These are phyloP conservation scores for Geranium incanum DNA, from an alignment of 441 rosid species.

Conservation along the genomic window DNA sequence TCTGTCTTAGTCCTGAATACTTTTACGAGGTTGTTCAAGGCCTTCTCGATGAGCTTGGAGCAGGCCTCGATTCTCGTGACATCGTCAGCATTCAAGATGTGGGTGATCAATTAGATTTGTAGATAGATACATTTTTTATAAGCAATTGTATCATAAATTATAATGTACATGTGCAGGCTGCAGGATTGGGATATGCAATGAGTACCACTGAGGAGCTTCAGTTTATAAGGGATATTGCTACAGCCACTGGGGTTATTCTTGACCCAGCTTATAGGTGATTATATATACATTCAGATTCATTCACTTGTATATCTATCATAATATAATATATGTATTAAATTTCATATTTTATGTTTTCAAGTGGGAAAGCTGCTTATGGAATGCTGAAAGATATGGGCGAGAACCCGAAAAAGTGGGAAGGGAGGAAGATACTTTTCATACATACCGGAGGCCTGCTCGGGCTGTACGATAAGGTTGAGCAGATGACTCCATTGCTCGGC, in stretches of 20 bases:
- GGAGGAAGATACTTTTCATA: conserved; percentile 64
- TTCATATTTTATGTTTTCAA: conserved; percentile 14
- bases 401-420: conserved; percentile 70
- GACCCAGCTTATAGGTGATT: conserved; percentile 87
- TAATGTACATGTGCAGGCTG: conserved; percentile 40
- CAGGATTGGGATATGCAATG: conserved; percentile 78
- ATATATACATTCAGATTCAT: too few relatives aligned
- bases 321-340: too few relatives aligned
- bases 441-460: conserved; percentile 90
- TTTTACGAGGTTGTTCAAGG: conserved; percentile 75
- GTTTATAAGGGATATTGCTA: conserved; percentile 71
- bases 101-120: conserved; percentile 26
- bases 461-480: conserved; percentile 67
- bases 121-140: background rate
- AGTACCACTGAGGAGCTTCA: conserved; percentile 69
- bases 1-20: conserved; percentile 88
- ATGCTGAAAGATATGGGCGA: conserved; percentile 67
- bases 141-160: background rate
- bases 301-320: too few relatives aligned
- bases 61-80: conserved; percentile 62
- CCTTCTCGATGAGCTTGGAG: conserved; percentile 68
- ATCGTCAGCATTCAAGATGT: conserved; percentile 64
- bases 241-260: conserved; percentile 66
- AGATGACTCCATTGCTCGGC: conserved; percentile 49
- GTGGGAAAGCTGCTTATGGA: conserved; percentile 79